Base-by-base conservation (phyloP, 768 basidiomycete genomes). In the Hygrocybe punicea region DNA sequence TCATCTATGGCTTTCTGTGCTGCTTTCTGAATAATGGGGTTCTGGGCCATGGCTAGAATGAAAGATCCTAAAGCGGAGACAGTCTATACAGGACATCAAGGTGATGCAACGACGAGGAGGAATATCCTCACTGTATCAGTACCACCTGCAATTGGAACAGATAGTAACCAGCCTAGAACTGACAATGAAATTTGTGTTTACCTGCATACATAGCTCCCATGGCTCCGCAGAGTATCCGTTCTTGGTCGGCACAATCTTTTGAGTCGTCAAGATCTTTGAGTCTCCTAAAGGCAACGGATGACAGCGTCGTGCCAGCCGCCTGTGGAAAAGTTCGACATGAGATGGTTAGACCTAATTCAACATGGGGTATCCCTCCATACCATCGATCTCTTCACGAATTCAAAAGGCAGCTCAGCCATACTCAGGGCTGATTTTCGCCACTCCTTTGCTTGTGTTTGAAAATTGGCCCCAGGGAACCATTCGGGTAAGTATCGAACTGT, bases 401-500 rank as follows among this genome's bases (percentile, higher is more conserved):
- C 52, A 50, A 75, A 78, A 0, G 76, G 76, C 11, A 63, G 61
- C 6, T 70, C 65, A 34, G 66, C 62, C 67, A 75, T 71, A 19
- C 63, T 62, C 3, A 62, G 49, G n/a, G 67, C 66, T n/a, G 62
- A 60, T 39, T 56, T 59, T 33, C 62, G 63, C 72, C 74, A 72
- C 29, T 65, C 56, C 40, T 63, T 64, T 2, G 77, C 77, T 57
- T 71, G 63, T 29, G 61, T 65, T 55, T 77, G 66, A 55, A 78
- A 78, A 4, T 68, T 66, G 10, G 75, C 74, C 1, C 78, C 77
- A n/a, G 77, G 76, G 4, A 78, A 33, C 75, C 77, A 78, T n/a
- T 46, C 59, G 0, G 77, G 77, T 13, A 78, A 58, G 42, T 77
- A 67, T 62, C 73, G 73, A 51, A 76, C 57, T 58, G 44, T 4